phyloP scores from a whole-genome alignment of 2,329 filamentous ascomycete genomes.

The Verticillium nubilum region DNA sequence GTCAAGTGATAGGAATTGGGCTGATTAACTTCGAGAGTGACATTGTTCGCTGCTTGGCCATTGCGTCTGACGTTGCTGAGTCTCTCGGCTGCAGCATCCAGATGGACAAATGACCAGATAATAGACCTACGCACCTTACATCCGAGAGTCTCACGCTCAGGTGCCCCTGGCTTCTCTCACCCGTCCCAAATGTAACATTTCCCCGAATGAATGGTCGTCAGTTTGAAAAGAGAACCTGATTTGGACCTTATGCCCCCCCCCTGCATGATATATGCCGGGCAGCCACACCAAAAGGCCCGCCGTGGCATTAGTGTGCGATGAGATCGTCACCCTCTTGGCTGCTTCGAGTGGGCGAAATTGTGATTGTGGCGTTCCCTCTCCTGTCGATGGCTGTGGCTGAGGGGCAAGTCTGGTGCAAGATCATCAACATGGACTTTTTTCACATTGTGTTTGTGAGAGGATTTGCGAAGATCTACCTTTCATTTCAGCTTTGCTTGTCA shows the following conservation, averaged over 20 bases:
- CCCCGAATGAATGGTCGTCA: neutral
- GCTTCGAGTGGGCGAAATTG: neutral
- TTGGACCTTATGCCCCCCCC: slow-evolving; percentile 2
- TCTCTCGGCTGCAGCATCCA: no score
- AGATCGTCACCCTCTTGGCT: neutral
- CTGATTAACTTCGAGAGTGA: no score
- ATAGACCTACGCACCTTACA: no score
- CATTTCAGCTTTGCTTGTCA: neutral
- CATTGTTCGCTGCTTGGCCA: no score
- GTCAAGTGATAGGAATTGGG: no score
- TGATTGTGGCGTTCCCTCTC: neutral
- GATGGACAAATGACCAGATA: no score
- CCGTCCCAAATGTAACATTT: neutral
- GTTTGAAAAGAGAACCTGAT: neutral
- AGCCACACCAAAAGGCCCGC: neutral
- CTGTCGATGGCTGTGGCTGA: neutral
- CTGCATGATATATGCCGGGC: slow-evolving; percentile 12
- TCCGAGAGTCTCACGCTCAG: neutral
- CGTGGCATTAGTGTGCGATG: neutral
- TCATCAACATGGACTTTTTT: neutral
- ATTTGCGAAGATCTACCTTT: neutral
- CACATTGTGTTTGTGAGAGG: neutral
- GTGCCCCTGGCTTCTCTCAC: neutral
- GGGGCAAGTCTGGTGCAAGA: neutral
- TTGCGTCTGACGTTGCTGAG: no score